Base-by-base conservation (phyloP, 192 early-diverging fungal species). In the Ramicandelaber brevisporus region DNA sequence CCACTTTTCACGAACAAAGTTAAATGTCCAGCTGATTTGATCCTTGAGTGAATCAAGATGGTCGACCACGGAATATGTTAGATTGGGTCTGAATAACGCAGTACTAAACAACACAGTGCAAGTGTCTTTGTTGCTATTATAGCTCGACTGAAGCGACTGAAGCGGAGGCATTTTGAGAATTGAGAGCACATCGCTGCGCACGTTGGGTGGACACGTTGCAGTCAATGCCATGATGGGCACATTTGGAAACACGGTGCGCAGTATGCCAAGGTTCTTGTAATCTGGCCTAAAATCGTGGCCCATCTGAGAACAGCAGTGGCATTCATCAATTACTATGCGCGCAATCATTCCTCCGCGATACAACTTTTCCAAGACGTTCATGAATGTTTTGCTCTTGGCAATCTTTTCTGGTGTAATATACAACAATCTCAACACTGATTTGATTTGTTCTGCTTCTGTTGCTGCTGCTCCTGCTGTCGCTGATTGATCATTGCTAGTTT, bases 181-280 rank as follows among this genome's bases (percentile, higher is more conserved):
- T 21, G 32, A 31, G 28, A 55, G 33, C 12, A 66, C 57, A 41
- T 53, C 55, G 16, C 47, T 36, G 34, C 65, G 54, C 11, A 63
- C 52, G 14, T 45, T 48, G 14, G 54, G 57, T 14, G 63, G 58
- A 14, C 62, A 65, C 1, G 78, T 87, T 0, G 80, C 80, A 2
- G 83, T 78, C 21, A 87, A 43, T 2, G 78, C 80, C 46, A 77
- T 67, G 26, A 87, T 44, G 1, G 65, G 72, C 1, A 67, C 47
- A 1, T 50, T 33, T 1, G 66, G 67, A 33, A 75, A 80, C 17
- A 53, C 17, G 19, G 46, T 48, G 33, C 46, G 49, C 12, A 65
- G 44, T 26, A 59, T 44, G 3, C 56, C 53, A 11, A 53, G 44
- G 31, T 47, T 50, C 18, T 40, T 42, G 36, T 63, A 63, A 36